Percentiles rank a stretch among this genome's conserved stretches.
phyloP scores from a whole-genome alignment of 2,329 filamentous ascomycete genomes.

The Ilyonectria mors-panacis region DNA sequence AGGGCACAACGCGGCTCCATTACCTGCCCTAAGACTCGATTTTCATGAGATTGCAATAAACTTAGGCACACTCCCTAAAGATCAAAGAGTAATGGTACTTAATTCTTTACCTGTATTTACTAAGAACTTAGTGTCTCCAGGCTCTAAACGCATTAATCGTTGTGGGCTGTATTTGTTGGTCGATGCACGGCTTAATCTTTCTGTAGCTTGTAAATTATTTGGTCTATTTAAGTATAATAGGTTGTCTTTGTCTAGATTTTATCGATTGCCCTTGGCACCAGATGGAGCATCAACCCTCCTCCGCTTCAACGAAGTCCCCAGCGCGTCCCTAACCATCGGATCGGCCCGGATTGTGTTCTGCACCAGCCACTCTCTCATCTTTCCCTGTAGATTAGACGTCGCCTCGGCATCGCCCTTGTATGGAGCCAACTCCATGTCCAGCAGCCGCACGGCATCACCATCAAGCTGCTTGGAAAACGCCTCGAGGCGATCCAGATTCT shows the following conservation, averaged over 20 bases:
- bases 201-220: conserved; percentile 28
- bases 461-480: conserved; percentile 72
- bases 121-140: no score
- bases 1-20: no score
- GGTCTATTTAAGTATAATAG: conserved; percentile 39
- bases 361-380: conserved; percentile 89
- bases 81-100: no score
- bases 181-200: not conserved
- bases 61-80: no score
- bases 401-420: conserved; percentile 80
- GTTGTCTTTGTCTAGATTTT: conserved; percentile 31
- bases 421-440: conserved; percentile 85
- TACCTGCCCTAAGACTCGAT: no score
- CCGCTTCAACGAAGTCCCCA: conserved; percentile 77
- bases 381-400: conserved; percentile 72
- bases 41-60: no score
- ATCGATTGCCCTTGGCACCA: conserved; percentile 69
- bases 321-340: conserved; percentile 85
- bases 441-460: conserved; percentile 76
- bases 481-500: conserved; percentile 79
- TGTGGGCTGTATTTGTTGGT: no score
- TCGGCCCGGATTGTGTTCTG: conserved; percentile 87
- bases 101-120: no score
- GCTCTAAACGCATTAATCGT: no score
- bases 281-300: conserved; percentile 73